A percentile compares a stretch with the other conserved stretches of the same genome.
Evolutionary conservation across 2,329 filamentous ascomycete genomes (phyloP).

Genomic region (Fusarium humuli): DNA sequence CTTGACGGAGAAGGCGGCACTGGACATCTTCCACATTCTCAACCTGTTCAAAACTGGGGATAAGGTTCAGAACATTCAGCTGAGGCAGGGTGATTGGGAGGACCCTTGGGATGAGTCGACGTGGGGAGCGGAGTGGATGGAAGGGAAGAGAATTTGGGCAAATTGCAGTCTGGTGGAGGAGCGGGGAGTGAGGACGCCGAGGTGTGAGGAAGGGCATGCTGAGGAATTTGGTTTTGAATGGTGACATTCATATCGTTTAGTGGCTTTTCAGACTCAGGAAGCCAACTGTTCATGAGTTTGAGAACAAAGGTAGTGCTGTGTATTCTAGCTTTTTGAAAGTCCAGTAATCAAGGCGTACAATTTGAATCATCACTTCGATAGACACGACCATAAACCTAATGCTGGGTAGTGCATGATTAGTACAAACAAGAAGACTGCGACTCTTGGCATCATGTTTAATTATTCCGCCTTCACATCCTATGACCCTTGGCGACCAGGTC

Average conservation of each 20-base stretch:
- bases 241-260: not conserved
- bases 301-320: no score
- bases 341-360: no score
- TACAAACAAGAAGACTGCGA: not conserved
- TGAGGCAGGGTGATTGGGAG: not conserved
- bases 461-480: not conserved
- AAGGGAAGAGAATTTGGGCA: not conserved
- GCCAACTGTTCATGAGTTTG: not conserved
- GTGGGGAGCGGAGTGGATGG: no score
- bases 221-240: rapidly evolving
- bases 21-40: not conserved
- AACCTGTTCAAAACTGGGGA: not conserved
- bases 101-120: rapidly evolving
- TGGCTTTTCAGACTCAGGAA: no score
- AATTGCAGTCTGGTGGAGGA: not conserved
- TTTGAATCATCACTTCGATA: no score
- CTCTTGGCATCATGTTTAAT: not conserved
- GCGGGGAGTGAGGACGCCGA: rapidly evolving
- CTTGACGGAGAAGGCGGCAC: not conserved
- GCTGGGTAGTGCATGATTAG: no score
- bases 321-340: no score
- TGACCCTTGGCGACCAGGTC: no score
- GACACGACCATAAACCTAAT: no score
- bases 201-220: not conserved
- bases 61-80: not conserved